Base-by-base conservation (phyloP, 768 basidiomycete species). In the Obba rivulosa region DNA sequence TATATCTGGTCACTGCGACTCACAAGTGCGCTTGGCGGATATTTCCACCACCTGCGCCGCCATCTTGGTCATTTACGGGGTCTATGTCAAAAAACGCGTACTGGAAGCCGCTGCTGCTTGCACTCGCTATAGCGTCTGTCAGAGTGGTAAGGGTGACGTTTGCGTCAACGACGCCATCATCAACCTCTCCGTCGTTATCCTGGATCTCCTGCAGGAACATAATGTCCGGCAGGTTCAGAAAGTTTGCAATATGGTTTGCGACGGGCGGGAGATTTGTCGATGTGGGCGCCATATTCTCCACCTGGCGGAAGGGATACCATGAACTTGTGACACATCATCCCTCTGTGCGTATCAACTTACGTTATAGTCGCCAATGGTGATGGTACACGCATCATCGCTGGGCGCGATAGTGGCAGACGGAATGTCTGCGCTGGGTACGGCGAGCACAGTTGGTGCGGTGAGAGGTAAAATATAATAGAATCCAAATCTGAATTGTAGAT, bases 201-300 rank as follows among this genome's bases (percentile, higher is more conserved):
- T 82, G 79, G 17, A 84, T 76, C 53, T 84, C 81, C 62, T 83
- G 81, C 13, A 84, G 49, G 63, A 81, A 80, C 58, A 82, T 61
- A 50, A 84, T 67, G 57, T 83, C 79, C 5, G 81, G 81, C 1
- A 70, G 69, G 13, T 63, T 61, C n/a, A 83, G 72, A 50, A 66
- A 65, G 23, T 67, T 68, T n/a, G 67, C 72, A 47, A 84, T 81
- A 55, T 83, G 81, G 22, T 61, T 53, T 3, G 78, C 81, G 40
- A 81, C 67, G 17, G 42, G 20, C 18, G 55, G 49, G 4, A 62
- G 35, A 36, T 55, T 39, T 3, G 53, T 34, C 11, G 52, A 49
- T 34, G 41, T 55, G 11, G 59, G 58, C 8, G 41, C 57, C 34
- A 56, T 38, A 45, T 65, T 65, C 21, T 57, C 57, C 14, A 59